Conservation (phyloP, 805 yeast genomes). For the Candida odintsovae region DNA sequence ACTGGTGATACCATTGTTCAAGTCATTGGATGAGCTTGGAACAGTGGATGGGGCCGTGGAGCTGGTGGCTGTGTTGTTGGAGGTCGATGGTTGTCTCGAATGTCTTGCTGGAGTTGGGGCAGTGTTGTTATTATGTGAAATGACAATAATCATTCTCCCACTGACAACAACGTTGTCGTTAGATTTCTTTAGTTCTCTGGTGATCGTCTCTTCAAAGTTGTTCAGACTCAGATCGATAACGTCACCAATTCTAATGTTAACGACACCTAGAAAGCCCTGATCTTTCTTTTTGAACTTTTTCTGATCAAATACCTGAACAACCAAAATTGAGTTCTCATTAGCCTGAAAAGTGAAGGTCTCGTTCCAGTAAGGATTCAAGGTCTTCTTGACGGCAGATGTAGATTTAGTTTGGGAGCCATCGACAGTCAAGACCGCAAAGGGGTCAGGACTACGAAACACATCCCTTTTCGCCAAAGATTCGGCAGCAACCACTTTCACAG, state of each 20-base stretch:
- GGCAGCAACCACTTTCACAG: conserved; percentile 84
- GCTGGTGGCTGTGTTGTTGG: conserved; percentile 18
- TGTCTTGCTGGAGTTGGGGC: conserved; percentile 15
- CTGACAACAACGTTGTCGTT: conserved; percentile 90
- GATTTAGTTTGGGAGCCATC: conserved; percentile 96
- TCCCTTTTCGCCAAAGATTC: conserved; percentile 94
- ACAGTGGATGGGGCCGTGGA: conserved; percentile 12
- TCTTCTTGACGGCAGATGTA: conserved; percentile 88
- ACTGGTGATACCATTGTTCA: neutral
- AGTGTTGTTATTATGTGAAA: conserved; percentile 38
- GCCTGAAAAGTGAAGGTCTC: conserved; percentile 78
- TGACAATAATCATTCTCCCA: conserved; percentile 80
- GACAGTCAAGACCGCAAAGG: conserved; percentile 95
- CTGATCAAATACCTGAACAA: conserved; percentile 93
- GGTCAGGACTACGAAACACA: conserved; percentile 93
- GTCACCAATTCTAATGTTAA: conserved; percentile 85
- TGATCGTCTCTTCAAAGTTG: conserved; percentile 71
- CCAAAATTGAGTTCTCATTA: conserved; percentile 75
- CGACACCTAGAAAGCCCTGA: conserved; percentile 96
- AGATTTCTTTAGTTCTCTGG: conserved; percentile 86
- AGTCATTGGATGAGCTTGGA: conserved; percentile 1
- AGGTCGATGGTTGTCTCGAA: conserved; percentile 18
- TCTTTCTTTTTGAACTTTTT: conserved; percentile 97
- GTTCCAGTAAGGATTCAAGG: conserved; percentile 97
- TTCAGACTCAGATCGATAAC: conserved; percentile 59